Evolutionary conservation across 306 rosid genomes (phyloP).

Genomic region (Cicer bijugum): DNA sequence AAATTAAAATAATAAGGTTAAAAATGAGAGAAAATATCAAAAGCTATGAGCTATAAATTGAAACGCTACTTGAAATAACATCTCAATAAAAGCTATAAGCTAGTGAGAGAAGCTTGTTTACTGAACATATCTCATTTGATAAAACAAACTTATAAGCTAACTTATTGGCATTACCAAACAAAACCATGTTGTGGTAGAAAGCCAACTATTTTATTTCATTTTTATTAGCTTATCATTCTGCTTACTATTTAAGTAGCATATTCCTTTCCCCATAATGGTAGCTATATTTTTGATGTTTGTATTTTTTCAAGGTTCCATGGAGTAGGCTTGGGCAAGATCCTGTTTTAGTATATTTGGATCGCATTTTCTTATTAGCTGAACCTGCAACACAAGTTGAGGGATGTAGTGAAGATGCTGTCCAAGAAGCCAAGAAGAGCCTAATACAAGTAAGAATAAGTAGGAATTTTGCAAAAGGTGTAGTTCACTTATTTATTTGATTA

Average conservation of each 20-base stretch:
- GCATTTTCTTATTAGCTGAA: conserved; percentile 93
- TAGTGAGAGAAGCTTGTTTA: too few species aligned
- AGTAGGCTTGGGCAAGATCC: conserved; percentile 99
- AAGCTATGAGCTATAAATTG: too few species aligned
- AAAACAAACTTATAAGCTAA: too few species aligned
- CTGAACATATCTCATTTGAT: too few species aligned
- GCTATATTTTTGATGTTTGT: conserved; percentile 40
- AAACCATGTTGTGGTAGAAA: not conserved
- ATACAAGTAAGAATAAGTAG: conserved; percentile 71
- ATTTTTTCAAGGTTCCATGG: conserved; percentile 86
- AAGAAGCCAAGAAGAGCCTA: conserved; percentile 86
- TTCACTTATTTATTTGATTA: conserved; percentile 21
- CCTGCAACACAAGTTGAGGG: conserved; percentile 95
- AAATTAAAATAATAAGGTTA: too few species aligned
- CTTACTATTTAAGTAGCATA: conserved; percentile 25
- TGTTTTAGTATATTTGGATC: conserved; percentile 85
- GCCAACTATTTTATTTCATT: not conserved
- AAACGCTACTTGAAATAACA: too few species aligned
- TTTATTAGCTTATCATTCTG: conserved; percentile 3
- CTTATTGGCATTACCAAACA: too few species aligned
- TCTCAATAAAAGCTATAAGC: too few species aligned
- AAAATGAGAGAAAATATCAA: too few species aligned
- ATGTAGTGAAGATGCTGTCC: conserved; percentile 78
- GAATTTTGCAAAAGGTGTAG: conserved; percentile 26
- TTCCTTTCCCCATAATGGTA: conserved; percentile 34